Evolutionary conservation across 2,329 filamentous ascomycete species (phyloP).

Genomic region (Penicillium sp.): DNA sequence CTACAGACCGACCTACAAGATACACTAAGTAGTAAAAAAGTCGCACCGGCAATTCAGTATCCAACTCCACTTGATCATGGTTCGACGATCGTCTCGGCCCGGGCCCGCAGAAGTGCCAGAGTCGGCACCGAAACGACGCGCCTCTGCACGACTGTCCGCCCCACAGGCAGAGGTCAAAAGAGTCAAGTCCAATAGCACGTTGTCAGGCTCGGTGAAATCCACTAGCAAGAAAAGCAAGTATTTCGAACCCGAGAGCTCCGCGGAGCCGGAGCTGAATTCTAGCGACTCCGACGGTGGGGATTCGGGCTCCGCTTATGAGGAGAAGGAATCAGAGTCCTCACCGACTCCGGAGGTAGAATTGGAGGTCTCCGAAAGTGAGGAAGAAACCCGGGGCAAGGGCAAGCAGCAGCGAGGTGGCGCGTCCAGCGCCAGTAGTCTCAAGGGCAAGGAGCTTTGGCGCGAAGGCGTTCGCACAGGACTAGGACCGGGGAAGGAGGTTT

Average conservation of each 20-base stretch:
- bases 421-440: slow-evolving; percentile 7
- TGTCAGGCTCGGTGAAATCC: slow-evolving; percentile 23
- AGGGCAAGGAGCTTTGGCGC: slow-evolving; percentile 56
- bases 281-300: slow-evolving; percentile 82
- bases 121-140: slow-evolving; percentile 36
- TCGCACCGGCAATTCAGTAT: neutral
- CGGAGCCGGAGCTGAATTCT: slow-evolving; percentile 22
- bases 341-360: slow-evolving; percentile 12
- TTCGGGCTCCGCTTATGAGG: slow-evolving; percentile 45
- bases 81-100: slow-evolving; percentile 41
- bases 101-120: slow-evolving; percentile 33
- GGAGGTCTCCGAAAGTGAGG: slow-evolving; percentile 9
- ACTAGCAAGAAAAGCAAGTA: slow-evolving; percentile 54
- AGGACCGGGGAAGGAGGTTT: slow-evolving; percentile 59
- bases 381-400: slow-evolving; percentile 5
- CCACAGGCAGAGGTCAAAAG: slow-evolving; percentile 32
- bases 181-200: slow-evolving; percentile 28
- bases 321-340: slow-evolving; percentile 7
- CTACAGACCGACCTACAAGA: neutral
- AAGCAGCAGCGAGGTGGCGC: neutral
- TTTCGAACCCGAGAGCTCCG: slow-evolving; percentile 45
- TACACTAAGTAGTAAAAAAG: neutral
- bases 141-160: slow-evolving; percentile 32
- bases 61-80: slow-evolving; percentile 24
- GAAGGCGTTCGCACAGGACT: slow-evolving; percentile 56